Evolutionary conservation across 2,329 filamentous ascomycete genomes (phyloP).

Genomic region (Sclerotinia trifoliorum): DNA sequence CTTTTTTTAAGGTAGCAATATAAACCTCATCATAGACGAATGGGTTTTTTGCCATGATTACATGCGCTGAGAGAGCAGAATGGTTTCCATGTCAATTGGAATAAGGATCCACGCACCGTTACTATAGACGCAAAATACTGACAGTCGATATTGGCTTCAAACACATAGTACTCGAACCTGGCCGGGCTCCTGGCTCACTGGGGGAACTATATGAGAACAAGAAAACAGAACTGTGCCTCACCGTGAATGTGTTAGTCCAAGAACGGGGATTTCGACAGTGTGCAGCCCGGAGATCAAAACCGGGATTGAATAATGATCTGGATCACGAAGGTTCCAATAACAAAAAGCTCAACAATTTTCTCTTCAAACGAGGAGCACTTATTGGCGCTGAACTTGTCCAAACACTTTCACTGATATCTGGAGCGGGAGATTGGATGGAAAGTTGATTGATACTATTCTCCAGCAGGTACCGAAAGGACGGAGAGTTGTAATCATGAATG

Average conservation of each 20-base stretch:
- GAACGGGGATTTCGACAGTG: conserved; percentile 18
- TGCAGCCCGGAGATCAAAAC: conserved; percentile 15
- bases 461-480: conserved; percentile 37
- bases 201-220: conserved; percentile 29
- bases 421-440: conserved; percentile 35
- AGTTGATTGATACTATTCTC: conserved; percentile 37
- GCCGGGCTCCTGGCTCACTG: conserved; percentile 24
- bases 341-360: conserved; percentile 21
- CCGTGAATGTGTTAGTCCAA: conserved; percentile 19
- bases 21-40: conserved; percentile 39
- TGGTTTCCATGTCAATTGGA: conserved; percentile 42
- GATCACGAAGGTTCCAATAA: conserved; percentile 14
- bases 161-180: conserved; percentile 22
- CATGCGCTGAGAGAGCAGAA: conserved; percentile 36
- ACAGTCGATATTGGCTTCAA: conserved; percentile 29
- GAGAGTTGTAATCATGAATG: conserved; percentile 39
- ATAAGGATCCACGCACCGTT: conserved; percentile 36
- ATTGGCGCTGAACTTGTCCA: conserved; percentile 34
- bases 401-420: conserved; percentile 35
- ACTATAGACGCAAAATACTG: conserved; percentile 36
- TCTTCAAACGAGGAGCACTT: conserved; percentile 19
- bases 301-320: conserved; percentile 22
- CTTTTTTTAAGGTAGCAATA: conserved; percentile 38
- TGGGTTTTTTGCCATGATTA: conserved; percentile 41
- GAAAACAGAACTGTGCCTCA: conserved; percentile 25